Base-by-base conservation (phyloP, 495 filamentous ascomycete genomes). In the Trichocladium antarcticum region DNA sequence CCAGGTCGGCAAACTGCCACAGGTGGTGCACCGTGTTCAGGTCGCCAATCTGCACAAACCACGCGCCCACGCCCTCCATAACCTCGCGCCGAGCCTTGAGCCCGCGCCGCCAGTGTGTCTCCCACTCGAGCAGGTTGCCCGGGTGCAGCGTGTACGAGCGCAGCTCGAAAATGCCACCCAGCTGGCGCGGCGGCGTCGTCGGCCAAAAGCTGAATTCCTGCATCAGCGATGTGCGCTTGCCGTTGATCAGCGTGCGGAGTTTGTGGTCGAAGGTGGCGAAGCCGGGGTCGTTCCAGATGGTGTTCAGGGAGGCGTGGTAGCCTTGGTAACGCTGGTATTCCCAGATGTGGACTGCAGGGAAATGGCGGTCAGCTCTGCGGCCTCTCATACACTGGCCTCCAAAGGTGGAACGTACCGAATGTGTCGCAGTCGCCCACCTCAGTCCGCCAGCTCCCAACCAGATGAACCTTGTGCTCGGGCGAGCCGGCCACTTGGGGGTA, bases 191-290 rank as follows among this genome's bases (percentile, higher is more conserved):
- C 0, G 92, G 76, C 0, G 87, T 89, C 1, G 92, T 98, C 0
- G 92, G 92, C 92, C 92, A 98, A 78, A 98, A 98, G 42, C 86
- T 93, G 70, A 98, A 98, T 65, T 98, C 92, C 64, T 98, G 92
- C 92, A 98, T 98, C 24, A 98, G 75, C 0, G 92, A 96, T 10
- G 79, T 83, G 55, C 83, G 79, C 68, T 95, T 95, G 53, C 79
- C 75, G 49, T 73, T 82, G 58, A 98, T 89, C 47, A 95, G 71
- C 16, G 67, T 71, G 59, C 87, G 85, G 35, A 97, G 81, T 63
- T 87, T 83, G 38, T 65, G 65, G 66, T 95, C 85, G 60, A 94
- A 96, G 10, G 78, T 81, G 45, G 77, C 69, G 71, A 84, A 96
- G 5, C 87, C 83, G 37, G 86, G 84, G 54, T 92, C 84, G 37